Percentiles rank a stretch among this genome's conserved stretches.
These are phyloP conservation scores for Silene uniflora DNA, from an alignment of 148 eudicot species.

Conservation along the genomic window DNA sequence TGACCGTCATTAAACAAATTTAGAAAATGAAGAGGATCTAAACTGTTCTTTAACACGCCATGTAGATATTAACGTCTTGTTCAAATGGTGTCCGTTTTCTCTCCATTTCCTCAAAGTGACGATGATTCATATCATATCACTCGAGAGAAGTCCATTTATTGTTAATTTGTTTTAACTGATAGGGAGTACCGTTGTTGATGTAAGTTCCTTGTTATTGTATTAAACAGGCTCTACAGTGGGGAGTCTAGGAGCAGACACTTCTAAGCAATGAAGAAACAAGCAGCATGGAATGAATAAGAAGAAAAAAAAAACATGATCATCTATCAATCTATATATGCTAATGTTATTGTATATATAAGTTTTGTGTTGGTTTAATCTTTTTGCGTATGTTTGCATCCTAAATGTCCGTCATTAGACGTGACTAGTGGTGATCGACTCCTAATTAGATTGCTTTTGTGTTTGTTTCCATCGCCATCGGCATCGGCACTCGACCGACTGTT, in stretches of 20 bases:
- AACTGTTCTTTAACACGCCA: too few relatives aligned
- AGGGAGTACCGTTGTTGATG: too few relatives aligned
- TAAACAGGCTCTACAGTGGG: constrained; percentile 68
- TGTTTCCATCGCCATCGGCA: too few relatives aligned
- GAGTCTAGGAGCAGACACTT: constrained; percentile 64
- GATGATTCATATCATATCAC: too few relatives aligned
- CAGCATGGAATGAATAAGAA: neutral
- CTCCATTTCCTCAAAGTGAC: too few relatives aligned
- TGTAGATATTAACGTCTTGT: too few relatives aligned
- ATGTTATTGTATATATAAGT: constrained; percentile 27
- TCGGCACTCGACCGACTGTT: neutral
- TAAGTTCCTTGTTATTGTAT: neutral
- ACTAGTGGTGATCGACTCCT: constrained; percentile 8
- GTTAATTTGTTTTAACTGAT: neutral
- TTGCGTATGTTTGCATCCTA: neutral
- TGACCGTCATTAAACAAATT: too few relatives aligned
- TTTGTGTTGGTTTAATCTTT: neutral
- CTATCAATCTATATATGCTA: neutral
- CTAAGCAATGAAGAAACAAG: neutral
- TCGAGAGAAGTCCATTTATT: too few relatives aligned
- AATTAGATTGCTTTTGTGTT: constrained; percentile 13
- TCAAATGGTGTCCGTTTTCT: too few relatives aligned
- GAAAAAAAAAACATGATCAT: neutral
- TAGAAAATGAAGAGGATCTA: too few relatives aligned
- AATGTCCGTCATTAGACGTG: constrained; percentile 5